A percentile compares a stretch with the other conserved stretches of the same genome.
phyloP scores from a whole-genome alignment of 306 rosid genomes.

The Sicyos edulis region DNA sequence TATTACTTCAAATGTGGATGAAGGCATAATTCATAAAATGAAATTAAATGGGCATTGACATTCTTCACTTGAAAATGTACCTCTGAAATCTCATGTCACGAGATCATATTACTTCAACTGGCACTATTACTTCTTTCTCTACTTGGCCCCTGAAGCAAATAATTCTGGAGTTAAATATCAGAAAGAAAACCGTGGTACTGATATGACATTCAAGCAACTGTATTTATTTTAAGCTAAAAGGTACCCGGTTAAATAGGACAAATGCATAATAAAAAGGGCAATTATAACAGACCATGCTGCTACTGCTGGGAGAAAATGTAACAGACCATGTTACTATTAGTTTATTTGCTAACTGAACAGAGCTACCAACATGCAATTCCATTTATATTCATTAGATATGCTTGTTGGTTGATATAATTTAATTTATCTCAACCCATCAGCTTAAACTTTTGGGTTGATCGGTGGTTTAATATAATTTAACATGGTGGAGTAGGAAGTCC shows the following conservation, averaged over 20 bases:
- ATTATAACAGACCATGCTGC: background rate
- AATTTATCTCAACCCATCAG: too few species aligned
- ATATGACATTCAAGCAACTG: background rate
- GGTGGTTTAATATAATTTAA: too few species aligned
- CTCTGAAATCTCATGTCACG: background rate
- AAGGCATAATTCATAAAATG: background rate
- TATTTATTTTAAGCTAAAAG: background rate
- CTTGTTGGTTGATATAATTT: too few species aligned
- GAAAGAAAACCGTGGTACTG: background rate
- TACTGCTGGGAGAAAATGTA: slow-evolving; percentile 14
- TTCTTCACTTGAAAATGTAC: background rate
- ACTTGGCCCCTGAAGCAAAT: background rate
- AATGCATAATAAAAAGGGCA: background rate
- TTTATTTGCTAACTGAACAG: slow-evolving; percentile 19
- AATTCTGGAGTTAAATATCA: background rate
- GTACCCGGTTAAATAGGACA: background rate
- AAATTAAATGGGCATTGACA: background rate
- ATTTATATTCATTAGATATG: background rate
- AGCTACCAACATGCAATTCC: background rate
- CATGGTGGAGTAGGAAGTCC: too few species aligned
- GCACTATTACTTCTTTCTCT: background rate
- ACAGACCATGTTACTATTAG: background rate
- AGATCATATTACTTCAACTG: background rate
- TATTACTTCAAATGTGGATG: background rate
- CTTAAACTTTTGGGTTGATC: too few species aligned